Percentiles rank a stretch among this genome's conserved stretches.
Conservation (phyloP, 2,329 filamentous ascomycete genomes). For the Teratosphaeriaceae sp. region DNA sequence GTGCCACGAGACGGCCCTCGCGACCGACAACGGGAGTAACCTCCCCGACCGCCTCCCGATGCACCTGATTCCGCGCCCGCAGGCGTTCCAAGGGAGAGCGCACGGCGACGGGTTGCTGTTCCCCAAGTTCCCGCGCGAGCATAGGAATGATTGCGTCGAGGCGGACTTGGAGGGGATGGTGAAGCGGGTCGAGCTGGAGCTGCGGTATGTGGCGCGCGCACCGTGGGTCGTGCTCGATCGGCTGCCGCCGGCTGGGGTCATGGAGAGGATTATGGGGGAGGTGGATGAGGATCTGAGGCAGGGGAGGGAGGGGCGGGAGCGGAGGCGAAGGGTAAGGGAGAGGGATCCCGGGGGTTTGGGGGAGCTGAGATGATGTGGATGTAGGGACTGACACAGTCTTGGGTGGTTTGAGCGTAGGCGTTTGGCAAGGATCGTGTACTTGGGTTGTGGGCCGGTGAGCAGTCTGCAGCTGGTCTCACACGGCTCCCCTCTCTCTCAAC, state of each 20-base stretch:
- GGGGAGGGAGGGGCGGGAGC: constrained; percentile 41
- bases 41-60: constrained; percentile 66
- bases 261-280: constrained; percentile 56
- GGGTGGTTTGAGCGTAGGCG: no score
- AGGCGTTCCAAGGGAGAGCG: constrained; percentile 74
- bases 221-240: constrained; percentile 81
- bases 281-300: constrained; percentile 55
- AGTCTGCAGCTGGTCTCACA: neutral
- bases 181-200: constrained; percentile 72
- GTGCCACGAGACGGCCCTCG: constrained; percentile 67
- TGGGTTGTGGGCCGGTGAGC: no score
- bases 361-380: constrained; percentile 29
- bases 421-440: no score
- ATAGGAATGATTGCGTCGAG: constrained; percentile 61
- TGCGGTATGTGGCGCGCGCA: constrained; percentile 75
- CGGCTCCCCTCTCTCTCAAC: neutral
- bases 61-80: constrained; percentile 72
- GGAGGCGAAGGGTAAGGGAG: constrained; percentile 37
- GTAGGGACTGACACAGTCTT: no score
- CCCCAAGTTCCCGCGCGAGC: constrained; percentile 63
- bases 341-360: constrained; percentile 39
- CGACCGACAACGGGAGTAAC: constrained; percentile 64
- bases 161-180: constrained; percentile 73
- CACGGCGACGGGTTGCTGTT: constrained; percentile 66
- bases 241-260: constrained; percentile 62